Evolutionary conservation across 345 rosid species (phyloP).

Genomic region (Lepidium didymum): DNA sequence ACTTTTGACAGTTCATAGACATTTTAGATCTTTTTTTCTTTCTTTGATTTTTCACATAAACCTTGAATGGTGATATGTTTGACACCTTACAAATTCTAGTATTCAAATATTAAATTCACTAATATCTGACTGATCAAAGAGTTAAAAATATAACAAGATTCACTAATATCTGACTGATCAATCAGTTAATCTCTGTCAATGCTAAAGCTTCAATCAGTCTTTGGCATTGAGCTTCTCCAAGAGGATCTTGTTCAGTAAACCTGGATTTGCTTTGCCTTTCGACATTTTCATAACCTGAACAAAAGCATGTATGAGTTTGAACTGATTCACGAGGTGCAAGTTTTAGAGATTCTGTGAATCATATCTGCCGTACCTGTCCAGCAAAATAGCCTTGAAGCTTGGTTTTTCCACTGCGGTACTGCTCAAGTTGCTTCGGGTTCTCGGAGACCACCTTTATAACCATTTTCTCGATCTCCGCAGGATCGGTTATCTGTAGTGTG

Average conservation of each 20-base stretch:
- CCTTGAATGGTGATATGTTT: no score
- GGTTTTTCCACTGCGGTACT: conserved; percentile 77
- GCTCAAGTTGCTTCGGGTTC: conserved; percentile 82
- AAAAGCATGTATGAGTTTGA: background rate
- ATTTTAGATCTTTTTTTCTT: no score
- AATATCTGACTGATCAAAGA: background rate
- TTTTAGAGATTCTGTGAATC: background rate
- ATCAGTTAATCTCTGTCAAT: background rate
- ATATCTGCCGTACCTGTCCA: conserved; percentile 55
- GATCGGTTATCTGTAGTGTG: conserved; percentile 59
- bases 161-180: background rate
- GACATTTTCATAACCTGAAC: conserved; percentile 88
- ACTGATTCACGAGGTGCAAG: background rate
- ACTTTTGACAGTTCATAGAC: no score
- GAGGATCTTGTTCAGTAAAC: conserved; percentile 74
- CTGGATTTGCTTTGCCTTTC: conserved; percentile 88
- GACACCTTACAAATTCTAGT: no score
- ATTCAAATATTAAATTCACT: background rate
- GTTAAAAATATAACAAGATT: background rate
- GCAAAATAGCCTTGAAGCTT: conserved; percentile 88
- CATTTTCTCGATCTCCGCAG: conserved; percentile 74
- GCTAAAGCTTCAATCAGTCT: conserved; percentile 31
- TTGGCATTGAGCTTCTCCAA: conserved; percentile 56
- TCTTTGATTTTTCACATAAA: no score
- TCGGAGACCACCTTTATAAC: conserved; percentile 62